Base-by-base conservation (phyloP, 768 basidiomycete genomes). In the Lactarius vividus region DNA sequence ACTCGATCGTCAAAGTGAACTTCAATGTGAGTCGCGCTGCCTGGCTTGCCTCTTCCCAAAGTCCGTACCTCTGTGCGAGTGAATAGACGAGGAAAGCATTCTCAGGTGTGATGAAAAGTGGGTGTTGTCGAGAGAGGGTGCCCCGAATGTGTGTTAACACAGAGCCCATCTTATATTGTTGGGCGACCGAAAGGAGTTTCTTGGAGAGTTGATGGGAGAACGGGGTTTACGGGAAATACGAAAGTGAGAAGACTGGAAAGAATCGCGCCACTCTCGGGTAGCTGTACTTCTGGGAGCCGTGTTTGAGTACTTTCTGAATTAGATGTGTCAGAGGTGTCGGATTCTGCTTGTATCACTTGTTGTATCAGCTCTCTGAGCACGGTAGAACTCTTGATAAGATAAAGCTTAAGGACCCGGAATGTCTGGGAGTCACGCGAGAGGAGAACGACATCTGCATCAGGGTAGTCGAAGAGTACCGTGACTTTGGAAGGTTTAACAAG, bases 391-490 rank as follows among this genome's bases (percentile, higher is more conserved):
- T 6, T 56, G 42, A 35, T 42, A 15, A 62, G 42, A 46, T 44
- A 62, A 9, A 57, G 15, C 18, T 56, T 56, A 9, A 56, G n/a
- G 8, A 62, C 55, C 2, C 62, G 62, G 44, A 56, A 62, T 2
- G 42, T 42, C 7, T 26, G 42, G 13, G 40, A 42, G 31, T 62
- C 62, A 31, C 31, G 1, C 6, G 66, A 59, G 10, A 58, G 58
- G 2, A 67, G 40, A 15, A 63, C 29, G 39, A 67, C 31, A n/a
- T 67, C 66, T 11, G 62, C 66, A 9, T 67, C 62, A 2, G 57
- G 62, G 10, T 67, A 49, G 23, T 63, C 57, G 39, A 63, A 63
- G 1, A 58, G 49, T 16, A 16, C n/a, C n/a, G n/a, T n/a, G n/a
- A n/a, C 20, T 20, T 16, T 56, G 6, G 29, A 2, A 4, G 16